phyloP scores from a whole-genome alignment of 23 red algal genomes.

The Chondrus crispus region DNA sequence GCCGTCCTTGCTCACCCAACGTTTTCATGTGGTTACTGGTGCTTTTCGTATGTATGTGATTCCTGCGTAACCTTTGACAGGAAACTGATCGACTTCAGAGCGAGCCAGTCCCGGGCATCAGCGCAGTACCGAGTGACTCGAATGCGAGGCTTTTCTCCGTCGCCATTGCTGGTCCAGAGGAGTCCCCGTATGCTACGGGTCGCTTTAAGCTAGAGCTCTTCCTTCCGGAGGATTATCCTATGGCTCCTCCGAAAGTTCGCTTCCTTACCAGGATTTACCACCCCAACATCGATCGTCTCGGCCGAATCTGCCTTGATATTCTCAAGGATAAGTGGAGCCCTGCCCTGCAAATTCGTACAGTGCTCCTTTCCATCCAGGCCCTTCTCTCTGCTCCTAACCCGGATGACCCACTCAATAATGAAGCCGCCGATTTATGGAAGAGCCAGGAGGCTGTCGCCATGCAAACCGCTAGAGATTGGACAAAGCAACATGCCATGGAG shows the following conservation, averaged over 20 bases:
- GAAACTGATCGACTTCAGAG: conserved; percentile 81
- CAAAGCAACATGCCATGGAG: conserved; percentile 69
- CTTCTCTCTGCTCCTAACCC: conserved; percentile 94
- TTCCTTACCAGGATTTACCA: conserved; percentile 98
- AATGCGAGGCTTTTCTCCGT: conserved; percentile 97
- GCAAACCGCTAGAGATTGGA: conserved; percentile 80
- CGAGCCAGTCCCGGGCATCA: conserved; percentile 89
- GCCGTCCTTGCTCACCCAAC: neutral
- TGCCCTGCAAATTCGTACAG: conserved; percentile 89
- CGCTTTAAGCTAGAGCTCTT: conserved; percentile 92
- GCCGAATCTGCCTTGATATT: conserved; percentile 95
- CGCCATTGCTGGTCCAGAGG: conserved; percentile 84
- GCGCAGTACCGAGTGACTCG: conserved; percentile 81
- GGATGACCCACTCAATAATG: conserved; percentile 93
- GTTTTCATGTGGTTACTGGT: neutral
- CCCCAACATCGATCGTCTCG: conserved; percentile 97
- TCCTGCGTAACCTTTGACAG: conserved; percentile 12
- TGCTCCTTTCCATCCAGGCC: conserved; percentile 90
- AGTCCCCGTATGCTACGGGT: conserved; percentile 86
- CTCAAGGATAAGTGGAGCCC: conserved; percentile 99
- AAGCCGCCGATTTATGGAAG: conserved; percentile 97
- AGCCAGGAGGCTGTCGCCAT: conserved; percentile 84
- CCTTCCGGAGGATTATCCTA: conserved; percentile 96
- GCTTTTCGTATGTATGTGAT: neutral
- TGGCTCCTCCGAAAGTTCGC: conserved; percentile 89